Evolutionary conservation across 1,284 basidiomycete species (phyloP).

Genomic region (Taiwanofungus camphoratus): DNA sequence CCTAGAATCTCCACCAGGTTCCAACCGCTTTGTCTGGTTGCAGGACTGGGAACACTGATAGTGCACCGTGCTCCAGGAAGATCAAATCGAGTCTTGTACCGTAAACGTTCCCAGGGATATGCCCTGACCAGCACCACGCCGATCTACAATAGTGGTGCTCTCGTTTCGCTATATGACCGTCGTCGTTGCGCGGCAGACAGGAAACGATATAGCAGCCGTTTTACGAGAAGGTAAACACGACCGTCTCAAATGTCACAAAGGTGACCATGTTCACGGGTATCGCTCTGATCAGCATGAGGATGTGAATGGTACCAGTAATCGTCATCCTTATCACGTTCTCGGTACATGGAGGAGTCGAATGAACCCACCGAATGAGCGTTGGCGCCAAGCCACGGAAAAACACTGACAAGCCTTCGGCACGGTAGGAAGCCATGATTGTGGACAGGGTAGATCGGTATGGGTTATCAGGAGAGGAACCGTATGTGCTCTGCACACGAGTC

Average conservation of each 20-base stretch:
- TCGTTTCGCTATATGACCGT: too few species aligned
- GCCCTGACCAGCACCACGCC: too few species aligned
- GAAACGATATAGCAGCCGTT: background rate
- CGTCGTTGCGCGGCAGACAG: background rate
- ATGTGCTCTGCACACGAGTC: conserved; percentile 69
- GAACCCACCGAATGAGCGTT: conserved; percentile 68
- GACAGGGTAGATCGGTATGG: conserved; percentile 54
- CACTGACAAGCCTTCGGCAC: conserved; percentile 56
- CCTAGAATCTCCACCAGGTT: too few species aligned
- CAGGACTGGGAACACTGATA: too few species aligned
- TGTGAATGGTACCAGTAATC: background rate
- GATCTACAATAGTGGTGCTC: too few species aligned
- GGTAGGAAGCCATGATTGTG: conserved; percentile 57
- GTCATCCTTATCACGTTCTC: background rate
- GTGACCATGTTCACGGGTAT: conserved; percentile 55
- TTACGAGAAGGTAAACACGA: conserved; percentile 34
- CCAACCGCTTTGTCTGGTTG: too few species aligned
- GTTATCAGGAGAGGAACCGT: conserved; percentile 49
- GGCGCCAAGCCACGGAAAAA: conserved; percentile 76
- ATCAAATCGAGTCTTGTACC: too few species aligned
- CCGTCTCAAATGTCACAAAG: conserved; percentile 46
- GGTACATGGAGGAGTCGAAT: background rate
- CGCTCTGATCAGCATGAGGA: conserved; percentile 24
- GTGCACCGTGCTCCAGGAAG: too few species aligned
- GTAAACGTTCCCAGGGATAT: too few species aligned